These are phyloP conservation scores for Clathrus columnatus DNA, from an alignment of 768 basidiomycete genomes.

Conservation along the genomic window DNA sequence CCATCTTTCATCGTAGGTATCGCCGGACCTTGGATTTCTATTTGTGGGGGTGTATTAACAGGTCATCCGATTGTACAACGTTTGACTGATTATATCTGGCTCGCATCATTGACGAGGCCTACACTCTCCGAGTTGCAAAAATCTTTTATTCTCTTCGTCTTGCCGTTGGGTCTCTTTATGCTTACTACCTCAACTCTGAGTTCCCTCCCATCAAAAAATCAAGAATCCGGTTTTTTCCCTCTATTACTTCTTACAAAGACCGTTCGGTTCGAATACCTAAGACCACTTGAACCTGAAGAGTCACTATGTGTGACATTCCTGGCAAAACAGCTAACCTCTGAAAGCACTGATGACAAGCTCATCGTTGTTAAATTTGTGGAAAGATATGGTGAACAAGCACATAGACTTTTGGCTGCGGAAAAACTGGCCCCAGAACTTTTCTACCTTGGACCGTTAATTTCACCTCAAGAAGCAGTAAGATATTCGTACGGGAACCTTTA, in stretches of 20 bases:
- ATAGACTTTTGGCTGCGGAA: constrained; percentile 23
- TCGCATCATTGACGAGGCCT: constrained; percentile 50
- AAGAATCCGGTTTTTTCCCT: constrained; percentile 23
- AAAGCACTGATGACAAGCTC: not conserved
- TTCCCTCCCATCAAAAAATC: no score
- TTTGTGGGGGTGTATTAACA: constrained; percentile 2
- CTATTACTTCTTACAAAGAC: constrained; percentile 11
- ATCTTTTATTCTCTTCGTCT: no score
- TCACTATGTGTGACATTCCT: constrained; percentile 19
- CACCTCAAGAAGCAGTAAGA: constrained; percentile 12
- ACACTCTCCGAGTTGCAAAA: no score
- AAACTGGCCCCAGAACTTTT: constrained; percentile 22
- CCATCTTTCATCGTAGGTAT: constrained; percentile 1
- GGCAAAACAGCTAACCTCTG: constrained; percentile 11
- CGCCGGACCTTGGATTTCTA: constrained; percentile 1
- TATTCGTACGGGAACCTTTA: constrained; percentile 4
- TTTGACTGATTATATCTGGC: constrained; percentile 6
- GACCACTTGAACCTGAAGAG: constrained; percentile 15
- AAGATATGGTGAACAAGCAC: constrained; percentile 25
- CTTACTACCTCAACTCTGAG: no score
- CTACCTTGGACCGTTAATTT: constrained; percentile 25
- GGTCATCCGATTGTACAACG: not conserved
- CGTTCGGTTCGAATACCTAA: constrained; percentile 17
- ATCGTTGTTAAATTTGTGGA: constrained; percentile 32
- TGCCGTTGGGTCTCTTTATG: no score